Evolutionary conservation across 345 rosid genomes (phyloP), one percentile per base, ranked within the genome.

Genomic region (Clarkia xantiana): DNA sequence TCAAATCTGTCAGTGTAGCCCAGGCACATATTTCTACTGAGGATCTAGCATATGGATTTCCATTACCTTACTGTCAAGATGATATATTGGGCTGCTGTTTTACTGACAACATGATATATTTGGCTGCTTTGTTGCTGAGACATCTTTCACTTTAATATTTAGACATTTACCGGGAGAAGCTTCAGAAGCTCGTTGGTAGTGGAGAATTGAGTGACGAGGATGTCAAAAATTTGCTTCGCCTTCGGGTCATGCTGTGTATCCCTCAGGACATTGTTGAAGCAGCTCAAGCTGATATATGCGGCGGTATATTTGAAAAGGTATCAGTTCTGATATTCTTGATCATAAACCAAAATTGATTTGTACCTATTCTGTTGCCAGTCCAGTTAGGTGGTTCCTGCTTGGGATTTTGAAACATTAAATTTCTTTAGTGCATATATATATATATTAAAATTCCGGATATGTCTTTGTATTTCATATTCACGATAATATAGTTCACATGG

Each of bases 111-210:
- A 29, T 2, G 36, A 29, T 29, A 7, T 29, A 29, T 29, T 29
- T 7, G 4, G 36, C 36, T 29, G 36, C 9, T 36, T 15, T 34
- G n/a, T 56, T 45, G 50, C 19, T 62, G 56, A 64, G 56, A 62
- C 38, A 9, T 59, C 34, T 56, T 23, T 22, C 14, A 63, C 23
- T 46, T 58, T 42, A 48, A 36, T 17, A 58, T 59, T 11, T 54
- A 93, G 99, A 93, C 63, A 84, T 93, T 50, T 93, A 93, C 57
- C 72, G 84, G 52, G 82, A 87, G 73, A 93, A 93, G 86, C 97
- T 93, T 62, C 95, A 80, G 79, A 82, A 77, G 60, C 87, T 82
- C 62, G 77, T 82, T 55, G 65, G 86, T 62, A 76, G 80, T 67
- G 84, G 91, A 50, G 99, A 84, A 71, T 77, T 93, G 61, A 74